These are phyloP conservation scores for Cyclotella cryptica DNA, from an alignment of 108 stramenopile genomes.

Conservation along the genomic window DNA sequence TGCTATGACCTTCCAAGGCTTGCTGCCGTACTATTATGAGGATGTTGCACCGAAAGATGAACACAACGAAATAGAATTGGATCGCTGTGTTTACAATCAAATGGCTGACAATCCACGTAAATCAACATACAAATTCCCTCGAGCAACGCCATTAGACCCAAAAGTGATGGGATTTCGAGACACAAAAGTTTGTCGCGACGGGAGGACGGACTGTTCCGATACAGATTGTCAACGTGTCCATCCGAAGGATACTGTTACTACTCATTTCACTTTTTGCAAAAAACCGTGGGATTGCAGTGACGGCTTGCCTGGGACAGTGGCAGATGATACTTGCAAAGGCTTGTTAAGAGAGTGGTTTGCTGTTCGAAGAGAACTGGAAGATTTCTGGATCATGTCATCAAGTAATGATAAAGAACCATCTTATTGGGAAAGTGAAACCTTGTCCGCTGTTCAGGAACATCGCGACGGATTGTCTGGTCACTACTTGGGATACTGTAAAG, in stretches of 20 bases:
- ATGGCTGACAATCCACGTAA: conserved; percentile 70
- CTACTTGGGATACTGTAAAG: conserved; percentile 10
- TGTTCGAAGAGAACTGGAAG: conserved; percentile 53
- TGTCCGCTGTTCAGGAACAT: neutral
- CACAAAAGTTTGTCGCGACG: conserved; percentile 51
- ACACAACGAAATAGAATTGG: conserved; percentile 57
- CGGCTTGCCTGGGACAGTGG: conserved; percentile 46
- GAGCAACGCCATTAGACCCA: conserved; percentile 49
- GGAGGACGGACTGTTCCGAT: conserved; percentile 53
- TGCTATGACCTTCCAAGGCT: conserved; percentile 73
- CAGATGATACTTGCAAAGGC: conserved; percentile 37
- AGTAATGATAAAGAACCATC: neutral
- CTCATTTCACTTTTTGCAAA: conserved; percentile 76
- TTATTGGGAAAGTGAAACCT: neutral
- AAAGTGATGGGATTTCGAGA: conserved; percentile 47
- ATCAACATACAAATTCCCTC: conserved; percentile 41
- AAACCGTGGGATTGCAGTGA: conserved; percentile 72
- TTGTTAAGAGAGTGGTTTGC: conserved; percentile 51
- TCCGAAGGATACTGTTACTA: conserved; percentile 50
- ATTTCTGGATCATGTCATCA: conserved; percentile 46
- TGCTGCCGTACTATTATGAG: conserved; percentile 77
- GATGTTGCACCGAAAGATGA: conserved; percentile 42
- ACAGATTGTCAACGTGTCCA: conserved; percentile 60
- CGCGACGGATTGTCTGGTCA: neutral
- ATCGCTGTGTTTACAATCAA: conserved; percentile 69